Evolutionary conservation across 306 rosid genomes (phyloP), one percentile per base, ranked within the genome.

Genomic region (Castanopsis chinensis): DNA sequence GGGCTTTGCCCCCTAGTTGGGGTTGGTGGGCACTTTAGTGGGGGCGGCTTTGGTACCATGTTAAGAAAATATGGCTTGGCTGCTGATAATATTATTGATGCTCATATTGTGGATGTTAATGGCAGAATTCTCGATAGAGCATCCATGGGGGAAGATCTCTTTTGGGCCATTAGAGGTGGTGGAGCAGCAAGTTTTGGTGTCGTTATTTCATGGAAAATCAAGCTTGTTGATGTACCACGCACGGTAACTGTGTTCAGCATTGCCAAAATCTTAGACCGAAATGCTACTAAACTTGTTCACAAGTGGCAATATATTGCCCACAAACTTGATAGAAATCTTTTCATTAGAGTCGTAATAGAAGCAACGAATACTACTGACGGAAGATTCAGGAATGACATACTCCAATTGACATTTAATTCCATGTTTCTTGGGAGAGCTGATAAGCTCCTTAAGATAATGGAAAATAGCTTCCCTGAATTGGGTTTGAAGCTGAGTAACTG

Each of bases 401-500:
- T 56, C 6, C 27, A 56, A n/a, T 19, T n/a, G 25, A 19, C 1
- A 49, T 49, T 49, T 49, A 13, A 49, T 10, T 49, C 53, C 53
- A 10, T 56, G 61, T 56, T n/a, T 56, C 61, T 56, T 56, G 80
- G 80, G 12, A 49, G 18, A 2, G 27, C 53, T 52, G 19, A 52
- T 10, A 4, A 51, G n/a, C 64, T 76, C 18, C 52, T 76, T 20
- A 21, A 35, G 19, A 49, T 76, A 5, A 53, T 76, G 64, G 12
- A 65, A 19, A 9, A 28, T 12, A 18, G 80, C 73, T 65, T 76
- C 73, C 55, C 80, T 11, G 80, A 76, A 67, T 65, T 76, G 60
- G 74, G 80, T 76, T 65, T 76, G 73, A 27, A 11, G 14, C 15
- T 20, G 9, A 56, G 65, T 28, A 64, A 64, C 28, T 71, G 75